Percentiles rank a stretch among this genome's conserved stretches.
Evolutionary conservation across 129 eudicot genomes (phyloP).

Genomic region (Lactuca sativa): DNA sequence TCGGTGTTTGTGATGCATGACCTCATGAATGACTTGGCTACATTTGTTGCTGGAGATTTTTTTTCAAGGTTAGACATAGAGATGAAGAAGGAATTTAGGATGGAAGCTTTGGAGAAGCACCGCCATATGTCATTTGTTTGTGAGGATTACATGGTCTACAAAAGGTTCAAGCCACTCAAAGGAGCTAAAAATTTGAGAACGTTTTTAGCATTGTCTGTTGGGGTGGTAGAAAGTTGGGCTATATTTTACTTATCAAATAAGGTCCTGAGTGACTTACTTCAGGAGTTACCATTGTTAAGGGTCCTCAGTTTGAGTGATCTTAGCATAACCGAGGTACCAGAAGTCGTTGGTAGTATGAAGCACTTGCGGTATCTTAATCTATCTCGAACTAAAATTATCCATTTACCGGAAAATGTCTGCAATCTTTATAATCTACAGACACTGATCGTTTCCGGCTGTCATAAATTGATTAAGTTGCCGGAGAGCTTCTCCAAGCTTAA

Average conservation of each 20-base stretch:
- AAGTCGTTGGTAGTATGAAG: slow-evolving; percentile 17
- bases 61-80: slow-evolving; percentile 32
- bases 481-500: slow-evolving; percentile 13
- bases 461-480: slow-evolving; percentile 24
- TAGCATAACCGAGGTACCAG: slow-evolving; percentile 10
- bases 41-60: slow-evolving; percentile 21
- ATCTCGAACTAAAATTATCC: slow-evolving; percentile 15
- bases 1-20: slow-evolving; percentile 40
- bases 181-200: slow-evolving; percentile 37
- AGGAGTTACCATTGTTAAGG: slow-evolving; percentile 12
- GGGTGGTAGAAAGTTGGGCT: background rate
- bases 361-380: slow-evolving; percentile 31
- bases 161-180: slow-evolving; percentile 20
- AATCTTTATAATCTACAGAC: slow-evolving; percentile 38
- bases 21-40: slow-evolving; percentile 36
- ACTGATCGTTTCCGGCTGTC: slow-evolving; percentile 28
- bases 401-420: slow-evolving; percentile 27
- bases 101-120: slow-evolving; percentile 6
- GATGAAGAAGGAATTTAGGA: background rate
- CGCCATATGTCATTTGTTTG: slow-evolving; percentile 43
- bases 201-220: slow-evolving; percentile 32
- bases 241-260: slow-evolving; percentile 21
- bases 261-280: slow-evolving; percentile 9
- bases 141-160: slow-evolving; percentile 17
- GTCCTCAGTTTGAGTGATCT: slow-evolving; percentile 14